A percentile compares a stretch with the other conserved stretches of the same genome.
These are phyloP conservation scores for Anethum foeniculum DNA, from an alignment of 140 eudicot genomes.

Conservation along the genomic window DNA sequence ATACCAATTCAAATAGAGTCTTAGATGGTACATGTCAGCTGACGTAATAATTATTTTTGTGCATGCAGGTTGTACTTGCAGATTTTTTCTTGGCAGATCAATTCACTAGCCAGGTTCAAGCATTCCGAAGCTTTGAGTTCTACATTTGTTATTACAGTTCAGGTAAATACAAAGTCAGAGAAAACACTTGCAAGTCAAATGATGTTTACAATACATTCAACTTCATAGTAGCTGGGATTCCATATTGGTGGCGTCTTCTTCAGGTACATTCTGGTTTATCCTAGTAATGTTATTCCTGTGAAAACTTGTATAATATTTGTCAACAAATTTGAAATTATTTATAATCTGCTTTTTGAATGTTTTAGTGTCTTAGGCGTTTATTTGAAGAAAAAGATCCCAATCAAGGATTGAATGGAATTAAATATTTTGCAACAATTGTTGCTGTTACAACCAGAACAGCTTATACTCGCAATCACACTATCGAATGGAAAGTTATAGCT, in stretches of 20 bases:
- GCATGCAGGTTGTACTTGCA: constrained; percentile 4
- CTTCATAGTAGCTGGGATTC: constrained; percentile 31
- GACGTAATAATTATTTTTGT: not conserved
- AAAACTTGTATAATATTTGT: no score
- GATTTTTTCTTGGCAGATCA: constrained; percentile 21
- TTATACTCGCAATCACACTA: constrained; percentile 25
- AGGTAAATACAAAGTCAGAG: constrained; percentile 44
- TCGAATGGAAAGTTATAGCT: constrained; percentile 21
- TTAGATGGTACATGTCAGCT: not conserved
- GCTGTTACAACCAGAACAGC: constrained; percentile 44
- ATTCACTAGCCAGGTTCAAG: constrained; percentile 33
- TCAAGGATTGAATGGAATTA: constrained; percentile 48
- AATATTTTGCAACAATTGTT: constrained; percentile 37
- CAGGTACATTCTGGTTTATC: constrained; percentile 18
- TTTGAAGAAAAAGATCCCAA: constrained; percentile 40
- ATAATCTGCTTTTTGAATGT: not conserved
- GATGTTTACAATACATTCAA: constrained; percentile 18
- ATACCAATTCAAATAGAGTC: not conserved
- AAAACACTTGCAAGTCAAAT: constrained; percentile 13
- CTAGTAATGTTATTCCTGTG: not conserved
- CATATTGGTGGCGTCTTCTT: constrained; percentile 28
- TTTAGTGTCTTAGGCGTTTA: constrained; percentile 44
- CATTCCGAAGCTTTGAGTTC: constrained; percentile 45
- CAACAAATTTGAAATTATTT: not conserved
- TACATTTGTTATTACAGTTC: constrained; percentile 58